Evolutionary conservation across 257 asterid genomes (phyloP).

Genomic region (Solanum sparsipilum): DNA sequence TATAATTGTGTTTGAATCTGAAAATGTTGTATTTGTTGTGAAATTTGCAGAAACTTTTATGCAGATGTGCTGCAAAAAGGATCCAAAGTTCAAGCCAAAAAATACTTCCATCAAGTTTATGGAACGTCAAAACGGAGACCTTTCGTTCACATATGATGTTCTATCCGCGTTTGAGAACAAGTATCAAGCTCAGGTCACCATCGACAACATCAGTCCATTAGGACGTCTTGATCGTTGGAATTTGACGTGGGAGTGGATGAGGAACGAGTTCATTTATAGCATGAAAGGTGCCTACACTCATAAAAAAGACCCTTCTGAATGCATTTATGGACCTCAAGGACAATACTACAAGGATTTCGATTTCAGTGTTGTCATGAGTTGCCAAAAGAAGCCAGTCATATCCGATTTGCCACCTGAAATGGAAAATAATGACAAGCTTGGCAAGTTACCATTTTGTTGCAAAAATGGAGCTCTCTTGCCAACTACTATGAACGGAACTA

Average conservation of each 20-base stretch:
- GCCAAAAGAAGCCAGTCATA: conserved; percentile 58
- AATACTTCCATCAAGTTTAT: conserved; percentile 27
- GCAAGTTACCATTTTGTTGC: conserved; percentile 75
- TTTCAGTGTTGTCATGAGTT: conserved; percentile 60
- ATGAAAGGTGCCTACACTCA: conserved; percentile 83
- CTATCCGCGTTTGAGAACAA: conserved; percentile 51
- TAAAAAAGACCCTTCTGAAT: conserved; percentile 58
- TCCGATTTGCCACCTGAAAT: conserved; percentile 61
- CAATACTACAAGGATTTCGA: conserved; percentile 59
- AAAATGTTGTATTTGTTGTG: background rate
- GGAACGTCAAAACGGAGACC: conserved; percentile 55
- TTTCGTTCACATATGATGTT: conserved; percentile 70
- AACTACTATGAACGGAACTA: conserved; percentile 56
- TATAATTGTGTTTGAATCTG: background rate
- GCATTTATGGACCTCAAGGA: conserved; percentile 86
- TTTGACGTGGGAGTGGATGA: conserved; percentile 97
- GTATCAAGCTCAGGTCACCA: conserved; percentile 79
- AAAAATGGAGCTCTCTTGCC: conserved; percentile 60
- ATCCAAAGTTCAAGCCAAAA: conserved; percentile 58
- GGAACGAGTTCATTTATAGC: conserved; percentile 64
- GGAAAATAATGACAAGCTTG: conserved; percentile 58
- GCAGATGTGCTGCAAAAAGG: conserved; percentile 74
- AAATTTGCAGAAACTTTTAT: conserved; percentile 41
- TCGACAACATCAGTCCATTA: conserved; percentile 69
- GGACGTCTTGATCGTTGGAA: conserved; percentile 97